Percentiles rank a stretch among this genome's conserved stretches.
These are phyloP conservation scores for Spergularia marina DNA, from an alignment of 148 eudicot genomes.

Conservation along the genomic window DNA sequence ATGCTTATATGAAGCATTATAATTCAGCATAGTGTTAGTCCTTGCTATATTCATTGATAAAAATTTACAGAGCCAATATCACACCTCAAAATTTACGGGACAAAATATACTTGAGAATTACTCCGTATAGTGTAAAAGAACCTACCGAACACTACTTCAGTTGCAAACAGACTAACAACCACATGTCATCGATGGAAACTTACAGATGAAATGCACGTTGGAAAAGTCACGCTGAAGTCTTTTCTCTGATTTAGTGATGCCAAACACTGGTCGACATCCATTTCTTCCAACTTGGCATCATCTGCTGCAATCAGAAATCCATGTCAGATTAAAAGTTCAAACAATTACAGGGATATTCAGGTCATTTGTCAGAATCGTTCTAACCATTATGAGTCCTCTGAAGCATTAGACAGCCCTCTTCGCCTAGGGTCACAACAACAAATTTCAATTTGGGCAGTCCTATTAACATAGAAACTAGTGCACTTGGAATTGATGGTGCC, in stretches of 20 bases:
- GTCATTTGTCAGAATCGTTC: conserved; percentile 12
- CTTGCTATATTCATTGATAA: no score
- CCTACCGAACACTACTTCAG: background rate
- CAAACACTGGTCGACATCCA: conserved; percentile 50
- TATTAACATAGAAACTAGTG: conserved; percentile 71
- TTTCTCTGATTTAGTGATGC: conserved; percentile 47
- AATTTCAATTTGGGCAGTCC: conserved; percentile 64
- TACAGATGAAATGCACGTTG: conserved; percentile 76
- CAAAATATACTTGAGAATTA: background rate
- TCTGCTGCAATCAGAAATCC: conserved; percentile 33
- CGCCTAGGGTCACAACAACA: conserved; percentile 87
- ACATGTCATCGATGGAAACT: conserved; percentile 10
- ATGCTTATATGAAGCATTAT: no score
- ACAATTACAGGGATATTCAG: background rate
- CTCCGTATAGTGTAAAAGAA: no score
- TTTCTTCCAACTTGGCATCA: conserved; percentile 41
- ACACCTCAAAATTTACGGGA: background rate
- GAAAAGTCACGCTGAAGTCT: conserved; percentile 28
- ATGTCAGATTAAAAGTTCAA: background rate
- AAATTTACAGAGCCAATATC: no score
- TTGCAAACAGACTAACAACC: background rate
- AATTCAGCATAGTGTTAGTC: no score
- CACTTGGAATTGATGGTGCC: conserved; percentile 70
- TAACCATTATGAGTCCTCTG: conserved; percentile 60
- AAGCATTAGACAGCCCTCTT: conserved; percentile 90